phyloP scores from a whole-genome alignment of 2,329 filamentous ascomycete species.

The Madurella mycetomatis region DNA sequence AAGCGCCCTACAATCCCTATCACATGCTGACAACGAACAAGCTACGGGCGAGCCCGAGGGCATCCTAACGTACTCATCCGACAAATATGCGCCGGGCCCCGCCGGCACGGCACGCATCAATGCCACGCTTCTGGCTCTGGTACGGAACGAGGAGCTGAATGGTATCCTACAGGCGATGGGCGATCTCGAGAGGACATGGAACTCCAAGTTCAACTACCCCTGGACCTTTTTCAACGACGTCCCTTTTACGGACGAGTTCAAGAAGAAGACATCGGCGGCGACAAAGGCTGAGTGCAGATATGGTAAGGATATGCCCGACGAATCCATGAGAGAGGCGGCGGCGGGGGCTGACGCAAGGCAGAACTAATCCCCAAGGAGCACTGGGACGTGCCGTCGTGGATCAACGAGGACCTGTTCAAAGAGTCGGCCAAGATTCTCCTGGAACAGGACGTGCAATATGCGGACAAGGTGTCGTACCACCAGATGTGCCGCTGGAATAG shows the following conservation, averaged over 20 bases:
- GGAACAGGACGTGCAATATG: conserved; percentile 86
- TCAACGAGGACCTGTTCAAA: conserved; percentile 77
- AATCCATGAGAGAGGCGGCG: background rate
- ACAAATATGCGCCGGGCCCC: conserved; percentile 74
- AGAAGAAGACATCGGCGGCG: conserved; percentile 68
- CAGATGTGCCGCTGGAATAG: conserved; percentile 99
- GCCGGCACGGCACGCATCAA: conserved; percentile 79
- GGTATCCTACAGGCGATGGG: conserved; percentile 84
- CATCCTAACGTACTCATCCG: conserved; percentile 64
- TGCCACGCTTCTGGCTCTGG: conserved; percentile 85
- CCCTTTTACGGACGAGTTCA: conserved; percentile 91
- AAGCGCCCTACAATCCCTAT: background rate
- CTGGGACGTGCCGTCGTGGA: conserved; percentile 90
- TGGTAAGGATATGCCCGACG: conserved; percentile 46
- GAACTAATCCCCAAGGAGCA: conserved; percentile 91
- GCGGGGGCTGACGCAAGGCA: conserved; percentile 35
- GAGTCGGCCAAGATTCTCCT: conserved; percentile 80
- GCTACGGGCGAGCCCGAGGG: conserved; percentile 81
- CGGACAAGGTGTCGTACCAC: conserved; percentile 84
- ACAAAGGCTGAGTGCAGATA: conserved; percentile 88
- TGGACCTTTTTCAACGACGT: conserved; percentile 99
- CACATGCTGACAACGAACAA: conserved; percentile 35
- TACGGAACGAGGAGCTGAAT: conserved; percentile 83
- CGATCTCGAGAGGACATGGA: conserved; percentile 93
- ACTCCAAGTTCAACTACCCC: conserved; percentile 98